Conservation (phyloP, 495 filamentous ascomycete genomes). For the Annulohypoxylon bovei region DNA sequence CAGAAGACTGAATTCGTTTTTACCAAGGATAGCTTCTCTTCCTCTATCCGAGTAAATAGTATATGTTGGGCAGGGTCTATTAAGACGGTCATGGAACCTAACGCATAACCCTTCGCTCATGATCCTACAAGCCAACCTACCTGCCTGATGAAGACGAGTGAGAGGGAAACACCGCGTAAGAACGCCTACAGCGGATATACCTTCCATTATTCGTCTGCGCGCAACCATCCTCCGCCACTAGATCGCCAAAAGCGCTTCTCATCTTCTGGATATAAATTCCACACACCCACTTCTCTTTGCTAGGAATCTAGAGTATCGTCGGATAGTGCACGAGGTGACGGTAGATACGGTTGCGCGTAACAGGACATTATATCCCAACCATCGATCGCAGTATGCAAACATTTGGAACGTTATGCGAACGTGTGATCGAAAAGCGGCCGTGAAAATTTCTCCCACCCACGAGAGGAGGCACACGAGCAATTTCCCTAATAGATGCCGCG, state of each 20-base stretch:
- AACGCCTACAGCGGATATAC: neutral
- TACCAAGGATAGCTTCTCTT: neutral
- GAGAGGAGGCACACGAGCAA: constrained; percentile 30
- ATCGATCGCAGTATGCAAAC: neutral
- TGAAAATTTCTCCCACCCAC: constrained; percentile 20
- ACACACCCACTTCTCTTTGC: neutral
- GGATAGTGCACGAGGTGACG: neutral
- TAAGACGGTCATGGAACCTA: neutral
- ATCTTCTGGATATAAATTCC: neutral
- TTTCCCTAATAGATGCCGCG: constrained; percentile 21
- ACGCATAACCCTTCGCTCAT: neutral
- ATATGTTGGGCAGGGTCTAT: neutral
- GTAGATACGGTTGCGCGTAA: neutral
- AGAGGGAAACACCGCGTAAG: neutral
- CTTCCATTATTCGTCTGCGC: neutral
- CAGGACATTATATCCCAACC: neutral
- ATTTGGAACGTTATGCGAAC: neutral
- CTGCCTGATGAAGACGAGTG: neutral
- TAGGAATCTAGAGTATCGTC: neutral
- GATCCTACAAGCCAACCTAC: neutral
- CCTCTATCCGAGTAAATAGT: neutral
- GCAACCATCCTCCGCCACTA: neutral
- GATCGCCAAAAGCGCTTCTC: neutral
- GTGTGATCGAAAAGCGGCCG: constrained; percentile 1
- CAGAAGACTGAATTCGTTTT: neutral